Evolutionary conservation across 108 stramenopile genomes (phyloP).

Genomic region (Cyclotella sp.): DNA sequence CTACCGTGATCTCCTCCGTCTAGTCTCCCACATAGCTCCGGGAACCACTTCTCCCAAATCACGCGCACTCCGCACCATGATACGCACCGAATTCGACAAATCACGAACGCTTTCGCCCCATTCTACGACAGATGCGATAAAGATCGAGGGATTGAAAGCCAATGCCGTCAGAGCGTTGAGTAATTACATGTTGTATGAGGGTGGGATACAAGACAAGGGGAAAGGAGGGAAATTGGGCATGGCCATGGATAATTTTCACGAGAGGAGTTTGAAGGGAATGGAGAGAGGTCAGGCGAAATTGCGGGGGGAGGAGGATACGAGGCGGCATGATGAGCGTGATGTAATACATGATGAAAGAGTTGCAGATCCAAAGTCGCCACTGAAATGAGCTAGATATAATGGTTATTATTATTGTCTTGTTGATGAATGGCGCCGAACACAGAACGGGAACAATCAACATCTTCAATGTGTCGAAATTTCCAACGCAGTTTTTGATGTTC

Average conservation of each 20-base stretch:
- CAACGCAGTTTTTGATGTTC: too few species aligned
- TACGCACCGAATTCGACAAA: conserved; percentile 74
- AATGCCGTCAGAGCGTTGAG: conserved; percentile 85
- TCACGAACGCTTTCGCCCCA: conserved; percentile 38
- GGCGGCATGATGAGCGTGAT: not conserved
- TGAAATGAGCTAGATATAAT: too few species aligned
- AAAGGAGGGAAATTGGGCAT: conserved; percentile 46
- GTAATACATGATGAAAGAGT: not conserved
- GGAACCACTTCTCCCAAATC: conserved; percentile 75
- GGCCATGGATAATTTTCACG: conserved; percentile 56
- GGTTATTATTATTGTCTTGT: too few species aligned
- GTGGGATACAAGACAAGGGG: conserved; percentile 74
- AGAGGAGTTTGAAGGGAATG: conserved; percentile 49
- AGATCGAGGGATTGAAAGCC: conserved; percentile 72
- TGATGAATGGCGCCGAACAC: too few species aligned
- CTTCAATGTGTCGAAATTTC: too few species aligned
- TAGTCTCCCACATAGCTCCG: conserved; percentile 81
- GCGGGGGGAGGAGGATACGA: not conserved
- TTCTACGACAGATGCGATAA: conserved; percentile 38
- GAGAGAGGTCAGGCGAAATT: not conserved
- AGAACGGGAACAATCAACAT: too few species aligned
- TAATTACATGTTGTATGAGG: conserved; percentile 87
- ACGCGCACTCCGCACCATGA: conserved; percentile 68
- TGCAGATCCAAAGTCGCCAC: too few species aligned
- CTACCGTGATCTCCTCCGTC: conserved; percentile 83